Evolutionary conservation across 1,284 basidiomycete genomes (phyloP).

Genomic region (Takashimella tepidaria): DNA sequence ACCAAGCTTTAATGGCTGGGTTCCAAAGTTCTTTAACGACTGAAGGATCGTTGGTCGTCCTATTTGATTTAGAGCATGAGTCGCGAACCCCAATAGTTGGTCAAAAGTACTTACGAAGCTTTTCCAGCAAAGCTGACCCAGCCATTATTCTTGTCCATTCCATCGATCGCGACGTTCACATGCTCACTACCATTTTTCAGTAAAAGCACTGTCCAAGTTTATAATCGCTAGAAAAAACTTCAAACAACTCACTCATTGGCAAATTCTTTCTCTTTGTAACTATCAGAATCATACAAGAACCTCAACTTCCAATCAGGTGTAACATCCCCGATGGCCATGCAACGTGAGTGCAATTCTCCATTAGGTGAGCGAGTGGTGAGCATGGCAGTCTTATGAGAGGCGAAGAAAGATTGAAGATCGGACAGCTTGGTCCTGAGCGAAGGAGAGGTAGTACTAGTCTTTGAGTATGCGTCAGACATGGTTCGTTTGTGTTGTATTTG

Average conservation of each 20-base stretch:
- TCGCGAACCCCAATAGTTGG: no score
- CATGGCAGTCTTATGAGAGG: constrained; percentile 65
- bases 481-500: constrained; percentile 2
- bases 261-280: constrained; percentile 71
- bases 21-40: constrained; percentile 68
- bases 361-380: constrained; percentile 70
- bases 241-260: constrained; percentile 54
- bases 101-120: constrained; percentile 48
- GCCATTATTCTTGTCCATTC: constrained; percentile 57
- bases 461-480: constrained; percentile 27
- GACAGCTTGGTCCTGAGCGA: constrained; percentile 27
- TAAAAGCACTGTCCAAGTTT: no score
- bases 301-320: constrained; percentile 34
- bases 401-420: constrained; percentile 50
- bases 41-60: constrained; percentile 59
- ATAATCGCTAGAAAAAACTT: neutral
- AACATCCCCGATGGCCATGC: constrained; percentile 64
- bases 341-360: constrained; percentile 72
- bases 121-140: constrained; percentile 81
- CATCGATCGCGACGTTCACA: constrained; percentile 74
- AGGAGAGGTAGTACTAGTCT: constrained; percentile 11
- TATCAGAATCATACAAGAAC: constrained; percentile 72
- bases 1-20: constrained; percentile 65
- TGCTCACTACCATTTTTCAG: constrained; percentile 41
- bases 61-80: constrained; percentile 31